Conservation (phyloP, 139 green algal species). For the Chlamydomonas incerta region DNA sequence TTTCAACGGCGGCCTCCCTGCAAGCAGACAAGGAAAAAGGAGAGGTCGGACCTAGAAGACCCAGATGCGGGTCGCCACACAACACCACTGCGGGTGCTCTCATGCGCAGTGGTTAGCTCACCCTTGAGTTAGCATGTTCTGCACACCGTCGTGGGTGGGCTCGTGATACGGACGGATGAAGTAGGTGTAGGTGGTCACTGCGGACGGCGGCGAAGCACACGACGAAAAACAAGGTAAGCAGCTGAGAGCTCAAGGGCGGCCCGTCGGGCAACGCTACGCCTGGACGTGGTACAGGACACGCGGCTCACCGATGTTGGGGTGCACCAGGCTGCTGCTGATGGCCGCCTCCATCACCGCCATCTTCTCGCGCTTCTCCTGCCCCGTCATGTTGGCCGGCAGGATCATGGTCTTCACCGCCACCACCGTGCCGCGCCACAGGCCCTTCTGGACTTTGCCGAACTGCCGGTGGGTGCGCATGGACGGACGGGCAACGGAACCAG, state of each 20-base stretch:
- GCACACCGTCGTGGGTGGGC: neutral
- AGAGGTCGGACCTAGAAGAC: no score
- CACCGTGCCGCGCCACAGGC: slow-evolving; percentile 51
- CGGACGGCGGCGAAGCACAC: neutral
- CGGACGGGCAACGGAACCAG: no score
- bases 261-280: no score
- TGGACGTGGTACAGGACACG: no score
- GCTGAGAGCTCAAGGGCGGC: no score
- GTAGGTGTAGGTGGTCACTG: slow-evolving; percentile 61
- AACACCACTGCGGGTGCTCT: no score
- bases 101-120: no score
- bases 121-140: neutral
- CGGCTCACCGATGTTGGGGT: slow-evolving; percentile 47
- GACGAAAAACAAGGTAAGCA: neutral
- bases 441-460: slow-evolving; percentile 45
- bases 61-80: no score
- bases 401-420: slow-evolving; percentile 59
- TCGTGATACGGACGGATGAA: slow-evolving; percentile 51
- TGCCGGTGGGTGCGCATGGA: no score
- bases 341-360: slow-evolving; percentile 55
- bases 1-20: no score
- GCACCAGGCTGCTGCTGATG: slow-evolving; percentile 43
- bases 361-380: slow-evolving; percentile 49
- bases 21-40: no score
- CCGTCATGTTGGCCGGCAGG: slow-evolving; percentile 60